These are phyloP conservation scores for Seminavis robusta DNA, from an alignment of 108 stramenopile species.

Conservation along the genomic window DNA sequence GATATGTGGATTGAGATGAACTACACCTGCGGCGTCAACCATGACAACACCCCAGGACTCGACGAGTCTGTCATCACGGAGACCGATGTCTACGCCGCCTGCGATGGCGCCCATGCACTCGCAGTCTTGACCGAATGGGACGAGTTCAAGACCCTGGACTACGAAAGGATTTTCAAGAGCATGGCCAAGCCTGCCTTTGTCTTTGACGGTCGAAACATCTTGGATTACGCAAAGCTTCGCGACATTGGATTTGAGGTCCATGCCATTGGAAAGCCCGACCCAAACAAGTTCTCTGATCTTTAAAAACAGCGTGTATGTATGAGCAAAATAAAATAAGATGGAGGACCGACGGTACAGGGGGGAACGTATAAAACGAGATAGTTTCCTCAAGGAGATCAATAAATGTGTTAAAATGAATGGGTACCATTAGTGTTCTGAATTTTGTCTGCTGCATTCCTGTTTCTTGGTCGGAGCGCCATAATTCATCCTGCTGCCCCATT, in stretches of 20 bases:
- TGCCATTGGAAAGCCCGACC: slow-evolving; percentile 92
- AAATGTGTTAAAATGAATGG: too few species aligned
- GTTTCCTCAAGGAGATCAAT: too few species aligned
- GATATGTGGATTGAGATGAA: slow-evolving; percentile 97
- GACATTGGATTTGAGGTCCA: slow-evolving; percentile 98
- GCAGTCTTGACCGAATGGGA: slow-evolving; percentile 99
- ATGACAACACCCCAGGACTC: slow-evolving; percentile 74
- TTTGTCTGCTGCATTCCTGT: too few species aligned
- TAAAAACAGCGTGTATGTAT: slow-evolving; percentile 28
- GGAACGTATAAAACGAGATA: too few species aligned
- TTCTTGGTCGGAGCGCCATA: too few species aligned
- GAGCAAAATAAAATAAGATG: too few species aligned
- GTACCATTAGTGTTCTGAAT: too few species aligned
- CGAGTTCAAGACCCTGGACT: slow-evolving; percentile 97
- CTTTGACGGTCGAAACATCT: slow-evolving; percentile 96
- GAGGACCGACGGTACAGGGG: too few species aligned
- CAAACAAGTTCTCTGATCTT: slow-evolving; percentile 73
- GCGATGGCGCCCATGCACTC: slow-evolving; percentile 95
- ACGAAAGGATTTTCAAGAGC: slow-evolving; percentile 80
- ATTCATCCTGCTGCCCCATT: too few species aligned
- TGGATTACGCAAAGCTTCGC: slow-evolving; percentile 88
- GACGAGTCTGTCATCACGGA: slow-evolving; percentile 78
- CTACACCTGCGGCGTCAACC: slow-evolving; percentile 93
- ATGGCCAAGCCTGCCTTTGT: slow-evolving; percentile 99
- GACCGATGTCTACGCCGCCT: slow-evolving; percentile 86